Evolutionary conservation across 2,329 filamentous ascomycete genomes (phyloP).

Genomic region (Colletotrichum liriopes): DNA sequence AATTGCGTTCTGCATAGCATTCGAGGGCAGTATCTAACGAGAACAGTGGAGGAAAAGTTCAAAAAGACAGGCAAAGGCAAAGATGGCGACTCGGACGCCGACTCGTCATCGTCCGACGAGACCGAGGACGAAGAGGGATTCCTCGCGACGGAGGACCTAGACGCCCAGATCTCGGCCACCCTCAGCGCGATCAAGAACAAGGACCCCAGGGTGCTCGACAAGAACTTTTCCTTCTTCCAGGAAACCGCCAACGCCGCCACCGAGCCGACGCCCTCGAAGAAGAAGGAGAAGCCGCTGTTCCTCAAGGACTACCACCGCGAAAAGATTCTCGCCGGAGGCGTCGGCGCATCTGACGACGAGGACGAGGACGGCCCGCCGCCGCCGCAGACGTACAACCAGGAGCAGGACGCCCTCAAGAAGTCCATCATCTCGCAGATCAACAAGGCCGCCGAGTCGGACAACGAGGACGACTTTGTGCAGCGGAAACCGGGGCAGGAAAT

Average conservation of each 20-base stretch:
- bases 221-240: constrained; percentile 80
- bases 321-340: constrained; percentile 83
- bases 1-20: neutral
- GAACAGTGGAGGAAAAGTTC: constrained; percentile 89
- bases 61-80: constrained; percentile 63
- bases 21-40: neutral
- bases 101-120: constrained; percentile 81
- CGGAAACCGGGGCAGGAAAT: constrained; percentile 72
- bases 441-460: constrained; percentile 69
- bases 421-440: constrained; percentile 87
- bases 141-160: constrained; percentile 86
- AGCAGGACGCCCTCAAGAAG: constrained; percentile 87
- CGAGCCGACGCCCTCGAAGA: constrained; percentile 57
- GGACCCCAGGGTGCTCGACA: constrained; percentile 92
- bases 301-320: constrained; percentile 93
- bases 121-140: constrained; percentile 93
- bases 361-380: constrained; percentile 60
- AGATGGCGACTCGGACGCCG: constrained; percentile 66
- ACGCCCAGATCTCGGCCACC: constrained; percentile 89
- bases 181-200: constrained; percentile 90
- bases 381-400: constrained; percentile 85
- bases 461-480: constrained; percentile 79
- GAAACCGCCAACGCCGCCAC: constrained; percentile 59
- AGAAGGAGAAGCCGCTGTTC: constrained; percentile 87
- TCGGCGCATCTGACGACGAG: constrained; percentile 72